Base-by-base conservation (phyloP, 75 land plant species). In the Picea sitchensis region DNA sequence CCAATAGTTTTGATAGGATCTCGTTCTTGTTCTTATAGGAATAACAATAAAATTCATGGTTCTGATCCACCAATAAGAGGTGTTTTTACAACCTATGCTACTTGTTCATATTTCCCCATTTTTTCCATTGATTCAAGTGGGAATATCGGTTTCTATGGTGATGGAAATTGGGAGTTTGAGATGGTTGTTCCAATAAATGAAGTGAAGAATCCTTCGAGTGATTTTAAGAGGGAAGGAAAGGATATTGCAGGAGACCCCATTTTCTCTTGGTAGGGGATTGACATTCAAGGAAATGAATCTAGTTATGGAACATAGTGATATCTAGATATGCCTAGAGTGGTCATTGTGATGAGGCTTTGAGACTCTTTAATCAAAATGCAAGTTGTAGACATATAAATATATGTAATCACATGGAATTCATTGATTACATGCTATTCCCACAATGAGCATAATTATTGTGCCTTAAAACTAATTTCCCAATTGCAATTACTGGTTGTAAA, bases 91-190 rank as follows among this genome's bases (percentile, higher is more conserved):
- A 91, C 89, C 56, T 79, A 81, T 56, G 90, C 84, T 44, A 90
- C 91, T 21, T 91, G 93, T 78, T 93, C 95, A 18, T 92, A 93
- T 78, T 85, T 90, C 63, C 87, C 84, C 15, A 58, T 89, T 34
- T 84, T 84, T 14, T 90, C 89, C 51, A 92, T 94, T 20, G 97
- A 94, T 79, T 94, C 97, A n/a, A 92, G 97, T 75, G 96, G 96
- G 78, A 93, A 94, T 89, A 79, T 94, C 30, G 91, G 91, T 73
- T 80, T 76, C 47, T 82, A 79, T 64, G 88, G 86, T 74, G 88
- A 87, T 63, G 81, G 80, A 26, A 88, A 87, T 76, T 87, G 92
- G 92, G 83, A 67, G 31, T 86, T 92, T 62, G 94, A 92, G 65
- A 56, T 68, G 54, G 63, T 77, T 75, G 44, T 71, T 44, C 74